phyloP scores from a whole-genome alignment of 352 stramenopile species.

The Phytophthora syringae region DNA sequence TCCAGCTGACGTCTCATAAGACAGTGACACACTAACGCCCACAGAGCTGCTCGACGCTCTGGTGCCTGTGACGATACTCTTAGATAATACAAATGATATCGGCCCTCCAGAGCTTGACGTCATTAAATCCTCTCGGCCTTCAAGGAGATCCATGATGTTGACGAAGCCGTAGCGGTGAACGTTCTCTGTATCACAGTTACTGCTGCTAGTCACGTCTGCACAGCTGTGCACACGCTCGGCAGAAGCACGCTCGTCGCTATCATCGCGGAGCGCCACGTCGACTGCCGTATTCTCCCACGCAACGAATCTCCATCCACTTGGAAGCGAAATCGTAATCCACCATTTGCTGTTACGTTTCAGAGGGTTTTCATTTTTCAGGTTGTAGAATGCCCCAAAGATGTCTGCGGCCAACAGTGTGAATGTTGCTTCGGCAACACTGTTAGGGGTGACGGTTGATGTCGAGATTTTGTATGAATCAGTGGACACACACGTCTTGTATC shows the following conservation, averaged over 20 bases:
- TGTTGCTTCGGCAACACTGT: slow-evolving; percentile 65
- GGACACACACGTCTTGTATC: slow-evolving; percentile 74
- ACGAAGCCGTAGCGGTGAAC: slow-evolving; percentile 66
- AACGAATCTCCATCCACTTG: slow-evolving; percentile 72
- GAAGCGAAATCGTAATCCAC: slow-evolving; percentile 78
- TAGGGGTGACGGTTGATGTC: slow-evolving; percentile 59
- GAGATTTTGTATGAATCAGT: slow-evolving; percentile 80
- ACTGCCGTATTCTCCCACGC: slow-evolving; percentile 64
- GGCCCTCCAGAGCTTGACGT: slow-evolving; percentile 49
- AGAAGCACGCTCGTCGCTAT: slow-evolving; percentile 22
- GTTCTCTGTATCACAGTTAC: slow-evolving; percentile 49
- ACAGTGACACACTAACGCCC: slow-evolving; percentile 55
- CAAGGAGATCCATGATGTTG: slow-evolving; percentile 65
- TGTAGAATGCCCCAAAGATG: slow-evolving; percentile 75
- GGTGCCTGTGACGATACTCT: slow-evolving; percentile 69
- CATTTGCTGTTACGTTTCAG: slow-evolving; percentile 55
- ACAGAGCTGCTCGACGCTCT: slow-evolving; percentile 37
- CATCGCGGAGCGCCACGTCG: slow-evolving; percentile 50
- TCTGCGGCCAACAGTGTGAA: slow-evolving; percentile 80
- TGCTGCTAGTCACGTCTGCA: slow-evolving; percentile 47
- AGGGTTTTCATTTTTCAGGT: slow-evolving; percentile 63
- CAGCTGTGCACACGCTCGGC: slow-evolving; percentile 54
- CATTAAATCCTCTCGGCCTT: slow-evolving; percentile 60
- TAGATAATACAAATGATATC: slow-evolving; percentile 60
- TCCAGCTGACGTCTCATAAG: slow-evolving; percentile 59